Evolutionary conservation across 257 asterid species (phyloP).

Genomic region (Haberlea rhodopensis): DNA sequence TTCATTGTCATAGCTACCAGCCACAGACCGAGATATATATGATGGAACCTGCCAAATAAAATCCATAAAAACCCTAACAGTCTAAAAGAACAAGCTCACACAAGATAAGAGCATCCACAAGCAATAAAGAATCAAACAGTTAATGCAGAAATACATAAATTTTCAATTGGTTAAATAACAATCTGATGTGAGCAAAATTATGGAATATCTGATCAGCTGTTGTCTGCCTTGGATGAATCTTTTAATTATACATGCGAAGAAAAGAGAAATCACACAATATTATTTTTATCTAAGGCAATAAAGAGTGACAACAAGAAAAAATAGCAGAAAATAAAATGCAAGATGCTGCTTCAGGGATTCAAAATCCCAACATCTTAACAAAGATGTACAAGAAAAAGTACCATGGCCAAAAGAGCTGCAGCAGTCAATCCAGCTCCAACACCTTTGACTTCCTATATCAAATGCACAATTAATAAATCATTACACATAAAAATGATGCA

Average conservation of each 20-base stretch:
- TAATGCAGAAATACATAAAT: too few relatives aligned
- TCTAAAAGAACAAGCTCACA: not conserved
- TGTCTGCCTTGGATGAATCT: not conserved
- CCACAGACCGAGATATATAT: conserved; percentile 97
- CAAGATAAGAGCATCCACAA: not conserved
- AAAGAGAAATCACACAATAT: conserved; percentile 7
- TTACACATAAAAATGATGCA: not conserved
- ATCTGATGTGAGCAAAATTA: too few relatives aligned
- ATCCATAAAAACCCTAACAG: conserved; percentile 15
- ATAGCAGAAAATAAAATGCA: conserved; percentile 18
- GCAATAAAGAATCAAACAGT: not conserved
- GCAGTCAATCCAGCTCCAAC: conserved; percentile 97
- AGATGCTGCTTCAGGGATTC: not conserved
- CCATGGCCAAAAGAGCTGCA: conserved; percentile 97
- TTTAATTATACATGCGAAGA: not conserved
- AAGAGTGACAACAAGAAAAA: not conserved
- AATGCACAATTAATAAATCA: conserved; percentile 26
- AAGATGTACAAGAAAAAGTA: conserved; percentile 30
- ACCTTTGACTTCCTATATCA: conserved; percentile 88
- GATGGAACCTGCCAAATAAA: conserved; percentile 78
- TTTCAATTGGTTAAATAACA: too few relatives aligned
- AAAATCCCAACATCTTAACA: conserved; percentile 9
- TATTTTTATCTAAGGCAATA: not conserved
- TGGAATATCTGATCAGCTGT: not conserved
- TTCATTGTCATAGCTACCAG: conserved; percentile 99